A percentile compares a stretch with the other conserved stretches of the same genome.
Evolutionary conservation across 352 stramenopile species (phyloP).

Genomic region (Elongisporangium prolatum): DNA sequence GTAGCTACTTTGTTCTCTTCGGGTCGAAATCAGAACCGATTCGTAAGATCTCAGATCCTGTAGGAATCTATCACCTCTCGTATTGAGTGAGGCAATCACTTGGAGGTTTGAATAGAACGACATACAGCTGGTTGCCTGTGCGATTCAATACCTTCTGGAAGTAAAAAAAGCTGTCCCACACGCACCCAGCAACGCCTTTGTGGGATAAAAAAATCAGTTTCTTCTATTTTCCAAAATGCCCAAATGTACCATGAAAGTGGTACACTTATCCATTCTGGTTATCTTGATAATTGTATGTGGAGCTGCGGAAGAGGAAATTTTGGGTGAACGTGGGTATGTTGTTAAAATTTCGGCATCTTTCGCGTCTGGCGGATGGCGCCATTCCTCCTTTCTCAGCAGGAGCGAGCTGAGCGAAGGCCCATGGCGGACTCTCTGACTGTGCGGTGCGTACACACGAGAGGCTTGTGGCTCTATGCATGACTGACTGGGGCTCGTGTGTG

Average conservation of each 20-base stretch:
- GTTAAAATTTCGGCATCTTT: background rate
- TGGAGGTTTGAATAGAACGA: background rate
- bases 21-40: background rate
- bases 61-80: background rate
- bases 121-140: background rate
- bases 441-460: constrained; percentile 4
- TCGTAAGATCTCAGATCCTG: background rate
- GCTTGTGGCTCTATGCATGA: background rate
- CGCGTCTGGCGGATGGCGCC: background rate
- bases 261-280: background rate
- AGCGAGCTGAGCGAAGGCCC: background rate
- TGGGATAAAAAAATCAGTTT: background rate
- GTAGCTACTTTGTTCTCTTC: background rate
- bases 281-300: background rate
- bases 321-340: background rate
- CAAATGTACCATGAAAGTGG: background rate
- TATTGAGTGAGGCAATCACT: background rate
- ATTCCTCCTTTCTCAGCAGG: background rate
- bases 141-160: background rate
- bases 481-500: constrained; percentile 3
- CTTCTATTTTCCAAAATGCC: background rate
- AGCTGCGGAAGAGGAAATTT: background rate
- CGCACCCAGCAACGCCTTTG: background rate
- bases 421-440: constrained; percentile 15
- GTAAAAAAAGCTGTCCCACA: background rate